Conservation (phyloP, 2,329 filamentous ascomycete species). For the Aspergillus chevalieri region DNA sequence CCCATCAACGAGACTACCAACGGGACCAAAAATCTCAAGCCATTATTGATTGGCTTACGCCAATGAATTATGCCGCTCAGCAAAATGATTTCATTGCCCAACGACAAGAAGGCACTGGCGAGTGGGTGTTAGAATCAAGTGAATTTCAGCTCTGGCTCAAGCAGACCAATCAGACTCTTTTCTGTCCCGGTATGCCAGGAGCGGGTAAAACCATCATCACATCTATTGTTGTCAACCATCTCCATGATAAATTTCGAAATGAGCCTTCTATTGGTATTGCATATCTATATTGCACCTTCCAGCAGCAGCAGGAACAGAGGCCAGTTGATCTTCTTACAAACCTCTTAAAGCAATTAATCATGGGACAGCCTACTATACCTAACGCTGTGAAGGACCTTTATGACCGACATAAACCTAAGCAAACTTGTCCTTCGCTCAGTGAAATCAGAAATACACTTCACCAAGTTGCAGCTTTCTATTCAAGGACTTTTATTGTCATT, state of each 20-base stretch:
- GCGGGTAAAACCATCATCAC: slow-evolving; percentile 46
- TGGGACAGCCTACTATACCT: background rate
- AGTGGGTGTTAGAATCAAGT: background rate
- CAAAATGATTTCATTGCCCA: background rate
- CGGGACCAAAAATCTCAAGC: background rate
- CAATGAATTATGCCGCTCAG: background rate
- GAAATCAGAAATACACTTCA: slow-evolving; percentile 7
- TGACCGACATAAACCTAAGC: slow-evolving; percentile 2
- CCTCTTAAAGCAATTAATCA: background rate
- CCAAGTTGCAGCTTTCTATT: background rate
- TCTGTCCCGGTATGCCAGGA: slow-evolving; percentile 45
- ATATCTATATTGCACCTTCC: background rate
- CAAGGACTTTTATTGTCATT: slow-evolving; percentile 11
- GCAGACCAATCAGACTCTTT: slow-evolving; percentile 26
- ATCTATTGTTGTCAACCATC: slow-evolving; percentile 38
- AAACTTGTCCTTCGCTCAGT: slow-evolving; percentile 7
- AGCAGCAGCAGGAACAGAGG: background rate
- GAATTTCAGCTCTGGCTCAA: background rate
- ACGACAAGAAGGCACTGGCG: background rate
- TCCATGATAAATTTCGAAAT: slow-evolving; percentile 19
- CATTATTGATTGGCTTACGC: background rate
- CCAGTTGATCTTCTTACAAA: background rate
- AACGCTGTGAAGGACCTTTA: slow-evolving; percentile 7
- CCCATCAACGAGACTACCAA: too few relatives aligned
- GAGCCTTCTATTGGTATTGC: slow-evolving; percentile 1